phyloP scores from a whole-genome alignment of 1,139 yeast genomes.

The Pneumocystis canis region DNA sequence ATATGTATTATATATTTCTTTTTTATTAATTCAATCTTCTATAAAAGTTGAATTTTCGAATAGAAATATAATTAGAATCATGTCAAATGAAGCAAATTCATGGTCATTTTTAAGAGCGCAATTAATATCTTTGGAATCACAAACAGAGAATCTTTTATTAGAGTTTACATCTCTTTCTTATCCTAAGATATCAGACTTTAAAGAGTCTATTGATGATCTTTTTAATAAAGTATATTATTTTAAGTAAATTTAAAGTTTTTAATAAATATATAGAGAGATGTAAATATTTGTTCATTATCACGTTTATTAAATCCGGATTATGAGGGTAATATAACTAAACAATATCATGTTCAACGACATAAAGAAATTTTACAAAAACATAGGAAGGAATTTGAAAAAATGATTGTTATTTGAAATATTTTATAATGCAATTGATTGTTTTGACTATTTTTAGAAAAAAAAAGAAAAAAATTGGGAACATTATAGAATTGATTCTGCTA shows the following conservation, averaged over 20 bases:
- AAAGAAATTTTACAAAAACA: slow-evolving; percentile 63
- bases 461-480: slow-evolving; percentile 59
- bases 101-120: slow-evolving; percentile 40
- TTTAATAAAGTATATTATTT: slow-evolving; percentile 1
- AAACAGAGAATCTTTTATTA: slow-evolving; percentile 37
- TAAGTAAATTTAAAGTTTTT: not conserved
- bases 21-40: not conserved
- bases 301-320: slow-evolving; percentile 43
- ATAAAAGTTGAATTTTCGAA: not conserved
- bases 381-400: slow-evolving; percentile 44
- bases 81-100: slow-evolving; percentile 21
- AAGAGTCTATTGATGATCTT: not conserved
- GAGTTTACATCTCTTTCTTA: slow-evolving; percentile 33
- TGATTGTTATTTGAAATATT: slow-evolving; percentile 25
- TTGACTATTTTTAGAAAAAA: slow-evolving; percentile 44
- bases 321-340: slow-evolving; percentile 52
- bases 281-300: slow-evolving; percentile 27
- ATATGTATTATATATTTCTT: not conserved
- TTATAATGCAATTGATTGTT: not conserved
- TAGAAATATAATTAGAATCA: not conserved
- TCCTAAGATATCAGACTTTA: not conserved
- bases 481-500: slow-evolving; percentile 44
- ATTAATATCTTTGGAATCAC: slow-evolving; percentile 42
- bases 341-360: slow-evolving; percentile 73
- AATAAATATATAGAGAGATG: slow-evolving; percentile 26